Evolutionary conservation across 2,329 filamentous ascomycete genomes (phyloP).

Genomic region (Ambrosiella xylebori): DNA sequence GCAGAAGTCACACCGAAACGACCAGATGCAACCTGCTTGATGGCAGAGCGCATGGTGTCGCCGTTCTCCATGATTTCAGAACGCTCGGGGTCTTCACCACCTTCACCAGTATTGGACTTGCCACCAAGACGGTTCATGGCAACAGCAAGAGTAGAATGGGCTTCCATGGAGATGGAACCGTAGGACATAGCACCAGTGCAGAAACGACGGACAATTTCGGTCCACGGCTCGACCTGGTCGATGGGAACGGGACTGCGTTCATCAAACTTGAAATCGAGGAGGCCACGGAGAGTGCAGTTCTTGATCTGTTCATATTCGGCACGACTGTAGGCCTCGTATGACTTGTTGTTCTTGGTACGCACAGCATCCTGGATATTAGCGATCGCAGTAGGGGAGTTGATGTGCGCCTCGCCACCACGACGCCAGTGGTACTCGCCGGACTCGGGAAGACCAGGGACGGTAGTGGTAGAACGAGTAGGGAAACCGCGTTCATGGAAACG

Average conservation of each 20-base stretch:
- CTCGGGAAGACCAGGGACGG: constrained; percentile 67
- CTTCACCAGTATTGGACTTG: constrained; percentile 95
- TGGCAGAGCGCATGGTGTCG: constrained; percentile 91
- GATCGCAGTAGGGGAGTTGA: constrained; percentile 89
- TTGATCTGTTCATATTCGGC: constrained; percentile 95
- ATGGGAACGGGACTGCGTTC: constrained; percentile 72
- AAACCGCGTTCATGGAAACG: constrained; percentile 89
- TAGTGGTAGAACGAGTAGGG: constrained; percentile 60
- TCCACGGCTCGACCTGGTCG: constrained; percentile 96
- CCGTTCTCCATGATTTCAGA: constrained; percentile 76
- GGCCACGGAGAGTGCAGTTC: constrained; percentile 80
- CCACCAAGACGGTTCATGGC: constrained; percentile 94
- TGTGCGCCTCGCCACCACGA: constrained; percentile 83
- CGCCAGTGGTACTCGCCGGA: constrained; percentile 98
- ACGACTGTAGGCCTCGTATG: constrained; percentile 87
- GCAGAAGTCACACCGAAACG: constrained; percentile 92
- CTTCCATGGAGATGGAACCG: constrained; percentile 96
- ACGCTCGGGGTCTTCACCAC: constrained; percentile 87
- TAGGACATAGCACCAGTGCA: constrained; percentile 98
- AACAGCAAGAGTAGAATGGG: constrained; percentile 84
- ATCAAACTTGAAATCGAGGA: constrained; percentile 93
- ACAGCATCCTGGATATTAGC: constrained; percentile 96
- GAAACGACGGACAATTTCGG: constrained; percentile 89
- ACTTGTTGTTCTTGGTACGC: constrained; percentile 94
- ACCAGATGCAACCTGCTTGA: constrained; percentile 93